phyloP scores from a whole-genome alignment of 331 rosid species.

The Quercus lobata region DNA sequence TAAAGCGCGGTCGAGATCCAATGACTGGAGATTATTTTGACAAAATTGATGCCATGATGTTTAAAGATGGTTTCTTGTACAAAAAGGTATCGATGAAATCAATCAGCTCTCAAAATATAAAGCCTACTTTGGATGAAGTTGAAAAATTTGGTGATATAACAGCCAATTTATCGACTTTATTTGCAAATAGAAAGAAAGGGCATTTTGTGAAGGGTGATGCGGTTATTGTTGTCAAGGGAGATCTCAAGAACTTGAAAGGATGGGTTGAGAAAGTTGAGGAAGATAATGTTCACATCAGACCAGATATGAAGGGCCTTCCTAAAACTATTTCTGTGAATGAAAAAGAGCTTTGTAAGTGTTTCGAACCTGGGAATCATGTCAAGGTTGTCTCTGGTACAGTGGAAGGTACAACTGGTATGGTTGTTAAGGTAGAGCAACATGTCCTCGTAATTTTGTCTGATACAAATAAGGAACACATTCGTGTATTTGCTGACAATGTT shows the following conservation, averaged over 20 bases:
- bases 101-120: constrained; percentile 63
- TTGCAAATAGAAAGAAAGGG: constrained; percentile 94
- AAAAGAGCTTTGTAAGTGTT: constrained; percentile 90
- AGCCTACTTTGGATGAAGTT: constrained; percentile 91
- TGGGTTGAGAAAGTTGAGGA: constrained; percentile 98
- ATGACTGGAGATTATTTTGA: constrained; percentile 85
- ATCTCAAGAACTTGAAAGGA: constrained; percentile 90
- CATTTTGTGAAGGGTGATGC: constrained; percentile 99
- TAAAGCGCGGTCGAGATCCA: constrained; percentile 82
- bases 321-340: constrained; percentile 79
- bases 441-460: constrained; percentile 90
- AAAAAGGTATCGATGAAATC: constrained; percentile 89
- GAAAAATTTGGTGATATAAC: constrained; percentile 84
- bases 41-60: constrained; percentile 82
- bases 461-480: constrained; percentile 94
- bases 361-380: constrained; percentile 96
- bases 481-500: constrained; percentile 97
- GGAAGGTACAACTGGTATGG: constrained; percentile 99
- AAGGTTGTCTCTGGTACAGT: constrained; percentile 91
- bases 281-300: constrained; percentile 80
- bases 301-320: constrained; percentile 85
- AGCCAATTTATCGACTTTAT: constrained; percentile 78
- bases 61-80: constrained; percentile 91
- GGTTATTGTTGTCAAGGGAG: constrained; percentile 84
- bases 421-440: constrained; percentile 94